Evolutionary conservation across 2,329 filamentous ascomycete species (phyloP).

Genomic region (Scedosporium boydii): DNA sequence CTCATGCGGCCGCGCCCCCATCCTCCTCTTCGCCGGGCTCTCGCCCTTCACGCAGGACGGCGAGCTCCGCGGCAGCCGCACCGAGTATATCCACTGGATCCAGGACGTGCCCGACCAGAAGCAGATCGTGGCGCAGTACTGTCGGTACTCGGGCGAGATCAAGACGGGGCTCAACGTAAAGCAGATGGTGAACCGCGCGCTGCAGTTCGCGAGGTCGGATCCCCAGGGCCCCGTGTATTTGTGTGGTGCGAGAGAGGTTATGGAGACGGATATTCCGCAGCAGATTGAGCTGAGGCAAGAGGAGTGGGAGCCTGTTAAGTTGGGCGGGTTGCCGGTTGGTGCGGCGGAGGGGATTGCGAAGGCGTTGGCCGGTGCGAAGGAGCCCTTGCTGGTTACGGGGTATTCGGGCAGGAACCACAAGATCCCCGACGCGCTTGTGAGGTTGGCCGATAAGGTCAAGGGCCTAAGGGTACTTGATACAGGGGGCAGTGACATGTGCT

Average conservation of each 20-base stretch:
- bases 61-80: slow-evolving; percentile 66
- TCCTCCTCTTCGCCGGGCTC: slow-evolving; percentile 69
- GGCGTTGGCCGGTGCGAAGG: slow-evolving; percentile 52
- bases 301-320: slow-evolving; percentile 61
- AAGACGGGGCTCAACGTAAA: slow-evolving; percentile 80
- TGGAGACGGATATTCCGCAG: slow-evolving; percentile 68
- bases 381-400: slow-evolving; percentile 61
- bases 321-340: slow-evolving; percentile 45
- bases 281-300: slow-evolving; percentile 60
- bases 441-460: slow-evolving; percentile 57
- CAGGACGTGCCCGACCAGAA: slow-evolving; percentile 78
- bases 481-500: slow-evolving; percentile 73
- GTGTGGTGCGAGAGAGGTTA: slow-evolving; percentile 67
- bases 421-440: slow-evolving; percentile 51
- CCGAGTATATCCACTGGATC: slow-evolving; percentile 81
- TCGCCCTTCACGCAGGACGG: slow-evolving; percentile 70
- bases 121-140: slow-evolving; percentile 75
- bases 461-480: slow-evolving; percentile 66
- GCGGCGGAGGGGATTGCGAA: slow-evolving; percentile 52
- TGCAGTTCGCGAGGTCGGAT: slow-evolving; percentile 71
- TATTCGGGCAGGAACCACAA: slow-evolving; percentile 62
- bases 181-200: slow-evolving; percentile 76
- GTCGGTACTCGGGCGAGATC: slow-evolving; percentile 72
- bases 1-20: slow-evolving; percentile 62
- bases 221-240: slow-evolving; percentile 76